Evolutionary conservation across 1,139 yeast genomes (phyloP).

Genomic region (Kazachstania sp.): DNA sequence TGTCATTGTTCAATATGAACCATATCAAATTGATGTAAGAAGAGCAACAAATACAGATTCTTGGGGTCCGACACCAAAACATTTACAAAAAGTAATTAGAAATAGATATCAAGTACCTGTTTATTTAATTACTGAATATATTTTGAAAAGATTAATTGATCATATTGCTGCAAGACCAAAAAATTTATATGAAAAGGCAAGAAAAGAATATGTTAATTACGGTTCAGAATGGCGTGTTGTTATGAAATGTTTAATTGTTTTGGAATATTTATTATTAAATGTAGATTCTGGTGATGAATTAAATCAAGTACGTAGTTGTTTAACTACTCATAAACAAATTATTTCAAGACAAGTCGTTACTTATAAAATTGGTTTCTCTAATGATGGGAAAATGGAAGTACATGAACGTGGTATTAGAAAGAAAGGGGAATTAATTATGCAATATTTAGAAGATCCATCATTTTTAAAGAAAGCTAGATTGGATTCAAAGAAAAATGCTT

Average conservation of each 20-base stretch:
- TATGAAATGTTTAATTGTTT: slow-evolving; percentile 31
- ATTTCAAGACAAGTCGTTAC: slow-evolving; percentile 25
- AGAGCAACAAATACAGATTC: slow-evolving; percentile 40
- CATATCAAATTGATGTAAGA: slow-evolving; percentile 34
- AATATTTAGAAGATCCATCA: slow-evolving; percentile 25
- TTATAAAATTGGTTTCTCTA: slow-evolving; percentile 27
- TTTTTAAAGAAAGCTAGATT: slow-evolving; percentile 26
- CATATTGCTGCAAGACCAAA: slow-evolving; percentile 31
- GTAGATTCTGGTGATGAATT: slow-evolving; percentile 28
- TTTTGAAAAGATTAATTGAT: slow-evolving; percentile 29
- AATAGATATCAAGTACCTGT: slow-evolving; percentile 30
- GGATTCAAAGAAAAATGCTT: slow-evolving; percentile 23
- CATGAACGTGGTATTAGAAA: slow-evolving; percentile 32
- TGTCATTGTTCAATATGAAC: slow-evolving; percentile 33
- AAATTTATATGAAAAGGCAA: slow-evolving; percentile 32
- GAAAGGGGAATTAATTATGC: slow-evolving; percentile 27
- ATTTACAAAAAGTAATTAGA: slow-evolving; percentile 32
- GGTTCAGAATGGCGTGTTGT: slow-evolving; percentile 35
- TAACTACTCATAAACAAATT: slow-evolving; percentile 27
- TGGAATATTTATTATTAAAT: slow-evolving; percentile 30
- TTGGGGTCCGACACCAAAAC: slow-evolving; percentile 41
- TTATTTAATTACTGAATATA: slow-evolving; percentile 29
- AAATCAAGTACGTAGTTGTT: slow-evolving; percentile 27
- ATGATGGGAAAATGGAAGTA: slow-evolving; percentile 32
- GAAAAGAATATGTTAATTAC: slow-evolving; percentile 33